Evolutionary conservation across 202 grass and related monocot species (phyloP).

Genomic region (Schoenoplectus tabernaemontani): DNA sequence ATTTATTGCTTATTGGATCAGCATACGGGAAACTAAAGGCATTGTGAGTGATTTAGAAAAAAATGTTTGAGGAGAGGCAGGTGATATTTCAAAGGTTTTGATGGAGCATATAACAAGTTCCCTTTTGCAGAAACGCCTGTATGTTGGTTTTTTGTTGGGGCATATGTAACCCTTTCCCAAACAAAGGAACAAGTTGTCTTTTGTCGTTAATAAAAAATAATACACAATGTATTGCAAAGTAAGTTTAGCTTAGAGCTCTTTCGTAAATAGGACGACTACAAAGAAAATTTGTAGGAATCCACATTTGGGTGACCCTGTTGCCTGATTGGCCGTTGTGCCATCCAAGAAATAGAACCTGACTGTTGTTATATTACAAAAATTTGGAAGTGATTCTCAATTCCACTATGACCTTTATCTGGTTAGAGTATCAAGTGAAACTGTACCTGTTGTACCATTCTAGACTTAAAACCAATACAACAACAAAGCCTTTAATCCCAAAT

Average conservation of each 20-base stretch:
- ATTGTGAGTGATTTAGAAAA: neutral
- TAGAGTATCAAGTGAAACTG: neutral
- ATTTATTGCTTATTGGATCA: constrained; percentile 1
- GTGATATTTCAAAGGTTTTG: neutral
- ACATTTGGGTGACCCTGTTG: neutral
- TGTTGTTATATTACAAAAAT: neutral
- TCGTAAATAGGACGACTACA: neutral
- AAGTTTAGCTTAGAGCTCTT: neutral
- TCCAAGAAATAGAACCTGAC: neutral
- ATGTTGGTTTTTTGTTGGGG: neutral
- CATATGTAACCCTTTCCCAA: neutral
- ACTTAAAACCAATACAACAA: no score
- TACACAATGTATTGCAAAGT: neutral
- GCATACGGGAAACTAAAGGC: neutral
- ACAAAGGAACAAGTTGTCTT: neutral
- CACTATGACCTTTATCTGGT: neutral
- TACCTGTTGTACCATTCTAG: neutral
- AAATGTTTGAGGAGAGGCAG: neutral
- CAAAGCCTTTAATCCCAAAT: no score
- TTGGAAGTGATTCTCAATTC: neutral
- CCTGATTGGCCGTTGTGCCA: no score
- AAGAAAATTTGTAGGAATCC: neutral
- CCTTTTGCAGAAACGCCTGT: neutral
- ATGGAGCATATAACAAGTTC: neutral
- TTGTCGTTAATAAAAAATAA: neutral